phyloP scores from a whole-genome alignment of 2,329 filamentous ascomycete species.

The Penicillium aurantiogriseum region DNA sequence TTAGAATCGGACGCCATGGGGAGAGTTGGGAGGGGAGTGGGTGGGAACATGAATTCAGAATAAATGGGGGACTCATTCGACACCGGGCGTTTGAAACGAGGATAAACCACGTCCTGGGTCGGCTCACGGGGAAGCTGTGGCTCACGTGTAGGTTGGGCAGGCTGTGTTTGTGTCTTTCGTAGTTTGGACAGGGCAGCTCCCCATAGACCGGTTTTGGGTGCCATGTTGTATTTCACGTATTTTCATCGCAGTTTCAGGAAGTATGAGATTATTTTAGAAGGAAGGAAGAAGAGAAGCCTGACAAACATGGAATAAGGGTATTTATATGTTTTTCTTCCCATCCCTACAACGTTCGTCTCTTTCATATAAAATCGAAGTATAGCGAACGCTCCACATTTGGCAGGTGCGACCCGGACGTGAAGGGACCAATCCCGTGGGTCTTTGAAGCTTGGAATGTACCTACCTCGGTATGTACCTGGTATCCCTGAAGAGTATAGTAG shows the following conservation, averaged over 20 bases:
- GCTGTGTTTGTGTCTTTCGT: neutral
- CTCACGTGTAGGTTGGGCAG: neutral
- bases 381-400: neutral
- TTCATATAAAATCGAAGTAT: neutral
- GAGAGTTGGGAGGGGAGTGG: slow-evolving; percentile 10
- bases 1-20: slow-evolving; percentile 14
- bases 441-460: too few relatives aligned
- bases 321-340: neutral
- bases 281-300: neutral
- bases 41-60: neutral
- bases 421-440: too few relatives aligned
- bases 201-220: neutral
- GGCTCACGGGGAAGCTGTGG: neutral
- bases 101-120: neutral
- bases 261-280: neutral
- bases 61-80: neutral
- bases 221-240: neutral
- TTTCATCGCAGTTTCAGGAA: neutral
- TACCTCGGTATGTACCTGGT: too few relatives aligned
- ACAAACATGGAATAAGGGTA: neutral
- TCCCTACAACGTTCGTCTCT: neutral
- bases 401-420: neutral
- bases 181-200: neutral
- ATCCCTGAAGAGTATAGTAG: too few relatives aligned
- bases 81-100: neutral